Evolutionary conservation across 2,329 filamentous ascomycete species (phyloP), one percentile per base, ranked within the genome.

Genomic region (Penicillium aurantiogriseum): DNA sequence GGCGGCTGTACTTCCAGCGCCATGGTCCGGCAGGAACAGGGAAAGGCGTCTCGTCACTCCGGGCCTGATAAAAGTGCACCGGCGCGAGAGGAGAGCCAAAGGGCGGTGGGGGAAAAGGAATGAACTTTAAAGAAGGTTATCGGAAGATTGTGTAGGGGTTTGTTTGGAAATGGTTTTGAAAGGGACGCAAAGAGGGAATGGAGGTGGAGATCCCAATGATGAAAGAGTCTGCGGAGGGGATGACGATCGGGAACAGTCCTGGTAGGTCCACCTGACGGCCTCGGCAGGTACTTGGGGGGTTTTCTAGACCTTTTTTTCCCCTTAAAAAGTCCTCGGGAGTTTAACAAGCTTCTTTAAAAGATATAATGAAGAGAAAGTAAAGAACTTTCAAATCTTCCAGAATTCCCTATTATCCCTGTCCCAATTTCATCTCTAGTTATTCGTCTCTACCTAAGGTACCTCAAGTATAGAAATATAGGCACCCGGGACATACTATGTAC

Each of bases 1-100:
- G 77, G 72, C 65, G 77, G 74, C 68, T 77, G 76, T 65, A 76
- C 69, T 66, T 77, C 76, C 73, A 77, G 72, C 69, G 78, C 77
- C 79, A 80, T 81, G 68, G 64, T 76, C 71, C 62, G 72, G 69
- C 53, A 63, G 64, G 61, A 63, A 63, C 63, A 65, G 64, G 62
- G 67, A 67, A 64, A 64, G 67, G 67, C 68, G 70, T 67, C 70
- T 73, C 72, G 71, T 73, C 71, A 74, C 69, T 72, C 71, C 70
- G 63, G 71, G 67, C 71, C 68, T 65, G 65, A 67, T 67, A 68
- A 70, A 54, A 46, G 67, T 65, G 69, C 60, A 67, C 71, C 69
- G 53, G 53, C 46, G 53, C 66, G 70, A 58, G 68, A 69, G 62
- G 67, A 69, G 67, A 69, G 70, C 65, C 64, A 38, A 51, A 39